Evolutionary conservation across 1,139 yeast genomes (phyloP).

Genomic region (Eremothecium coryli): DNA sequence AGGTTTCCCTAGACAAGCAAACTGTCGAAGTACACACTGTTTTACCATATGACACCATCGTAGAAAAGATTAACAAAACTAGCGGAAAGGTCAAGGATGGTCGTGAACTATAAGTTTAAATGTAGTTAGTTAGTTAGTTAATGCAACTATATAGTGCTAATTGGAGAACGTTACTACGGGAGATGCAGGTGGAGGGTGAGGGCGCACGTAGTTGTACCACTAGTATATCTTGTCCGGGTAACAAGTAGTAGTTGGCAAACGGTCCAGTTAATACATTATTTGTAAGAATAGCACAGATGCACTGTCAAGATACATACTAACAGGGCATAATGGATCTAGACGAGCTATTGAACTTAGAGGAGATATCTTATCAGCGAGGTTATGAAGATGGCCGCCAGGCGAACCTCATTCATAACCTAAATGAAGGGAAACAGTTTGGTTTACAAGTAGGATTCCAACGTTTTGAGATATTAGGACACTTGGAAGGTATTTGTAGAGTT

Average conservation of each 20-base stretch:
- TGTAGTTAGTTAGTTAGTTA: neutral
- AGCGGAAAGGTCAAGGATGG: conserved; percentile 80
- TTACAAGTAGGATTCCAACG: conserved; percentile 73
- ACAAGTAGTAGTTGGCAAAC: too few species aligned
- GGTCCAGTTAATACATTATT: too few species aligned
- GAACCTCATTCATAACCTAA: conserved; percentile 45
- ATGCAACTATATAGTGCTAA: too few species aligned
- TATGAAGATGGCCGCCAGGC: conserved; percentile 40
- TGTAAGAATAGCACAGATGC: too few species aligned
- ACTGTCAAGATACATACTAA: too few species aligned
- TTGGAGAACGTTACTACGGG: too few species aligned
- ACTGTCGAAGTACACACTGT: conserved; percentile 68
- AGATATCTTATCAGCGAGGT: conserved; percentile 52
- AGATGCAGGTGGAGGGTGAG: too few species aligned
- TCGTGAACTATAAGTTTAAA: conserved; percentile 30
- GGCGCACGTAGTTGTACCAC: too few species aligned
- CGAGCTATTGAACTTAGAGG: conserved; percentile 22
- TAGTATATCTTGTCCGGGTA: too few species aligned
- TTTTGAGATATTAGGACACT: conserved; percentile 53
- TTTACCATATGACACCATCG: conserved; percentile 64
- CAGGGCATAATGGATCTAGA: conserved; percentile 26
- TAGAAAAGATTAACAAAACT: conserved; percentile 74
- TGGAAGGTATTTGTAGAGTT: conserved; percentile 43
- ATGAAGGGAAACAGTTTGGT: conserved; percentile 73
- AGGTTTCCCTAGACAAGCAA: conserved; percentile 72